phyloP scores from a whole-genome alignment of 2,329 filamentous ascomycete genomes.

The Botrytis medusae region DNA sequence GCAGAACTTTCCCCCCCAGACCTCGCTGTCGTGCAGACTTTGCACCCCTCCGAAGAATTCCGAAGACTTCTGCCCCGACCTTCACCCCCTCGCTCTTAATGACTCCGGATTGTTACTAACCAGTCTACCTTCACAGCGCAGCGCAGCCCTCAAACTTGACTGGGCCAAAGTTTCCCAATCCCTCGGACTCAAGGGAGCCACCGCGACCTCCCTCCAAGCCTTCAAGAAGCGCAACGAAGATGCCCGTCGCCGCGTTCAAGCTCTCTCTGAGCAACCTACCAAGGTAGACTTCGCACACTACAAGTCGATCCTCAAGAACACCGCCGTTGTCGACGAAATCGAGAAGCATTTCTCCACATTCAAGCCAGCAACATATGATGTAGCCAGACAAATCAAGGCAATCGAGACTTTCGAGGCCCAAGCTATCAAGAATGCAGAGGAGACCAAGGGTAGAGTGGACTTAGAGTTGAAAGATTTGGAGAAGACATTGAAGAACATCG shows the following conservation, averaged over 20 bases:
- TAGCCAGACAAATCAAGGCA: constrained; percentile 90
- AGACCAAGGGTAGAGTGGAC: constrained; percentile 95
- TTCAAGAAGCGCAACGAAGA: constrained; percentile 99
- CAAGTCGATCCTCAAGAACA: constrained; percentile 92
- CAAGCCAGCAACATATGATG: constrained; percentile 92
- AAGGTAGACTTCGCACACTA: constrained; percentile 92
- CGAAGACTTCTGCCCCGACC: constrained; percentile 5
- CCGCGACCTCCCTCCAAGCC: constrained; percentile 82
- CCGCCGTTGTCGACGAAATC: constrained; percentile 91
- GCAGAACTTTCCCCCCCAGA: neutral
- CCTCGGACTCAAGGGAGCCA: constrained; percentile 94
- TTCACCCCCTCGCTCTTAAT: neutral
- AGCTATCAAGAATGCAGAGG: constrained; percentile 94
- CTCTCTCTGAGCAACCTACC: constrained; percentile 80
- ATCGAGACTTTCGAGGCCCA: constrained; percentile 98
- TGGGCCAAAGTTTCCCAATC: constrained; percentile 94
- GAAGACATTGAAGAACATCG: constrained; percentile 95
- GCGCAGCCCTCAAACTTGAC: constrained; percentile 98
- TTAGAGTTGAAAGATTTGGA: constrained; percentile 90
- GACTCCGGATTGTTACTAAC: constrained; percentile 25
- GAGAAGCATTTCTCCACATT: constrained; percentile 92
- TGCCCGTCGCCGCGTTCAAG: constrained; percentile 87
- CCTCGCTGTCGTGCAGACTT: constrained; percentile 1
- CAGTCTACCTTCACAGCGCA: constrained; percentile 63
- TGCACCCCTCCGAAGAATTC: constrained; percentile 24